Conservation (phyloP, 2,329 filamentous ascomycete species). For the Calonectria pseudoreteaudii region DNA sequence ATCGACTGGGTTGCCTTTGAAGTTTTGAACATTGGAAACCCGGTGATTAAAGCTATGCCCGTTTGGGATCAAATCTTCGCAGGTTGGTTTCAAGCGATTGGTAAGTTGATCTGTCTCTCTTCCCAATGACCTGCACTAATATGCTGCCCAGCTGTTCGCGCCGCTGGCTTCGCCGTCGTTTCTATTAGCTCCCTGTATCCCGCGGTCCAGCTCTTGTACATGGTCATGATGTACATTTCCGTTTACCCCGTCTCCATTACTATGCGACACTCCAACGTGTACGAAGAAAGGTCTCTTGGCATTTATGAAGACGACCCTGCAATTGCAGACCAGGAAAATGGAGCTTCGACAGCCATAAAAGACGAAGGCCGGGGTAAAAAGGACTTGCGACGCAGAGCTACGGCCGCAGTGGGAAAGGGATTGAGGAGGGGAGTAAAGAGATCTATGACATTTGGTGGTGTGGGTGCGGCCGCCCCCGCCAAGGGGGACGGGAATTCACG, state of each 20-base stretch:
- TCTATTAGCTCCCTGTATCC: slow-evolving; percentile 67
- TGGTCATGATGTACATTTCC: slow-evolving; percentile 76
- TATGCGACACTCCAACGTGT: slow-evolving; percentile 77
- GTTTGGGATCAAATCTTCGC: slow-evolving; percentile 68
- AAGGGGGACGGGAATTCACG: slow-evolving; percentile 50
- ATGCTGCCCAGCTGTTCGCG: slow-evolving; percentile 64
- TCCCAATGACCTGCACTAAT: slow-evolving; percentile 15
- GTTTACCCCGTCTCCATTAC: slow-evolving; percentile 73
- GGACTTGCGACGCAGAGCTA: slow-evolving; percentile 36
- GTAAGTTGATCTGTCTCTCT: slow-evolving; percentile 47
- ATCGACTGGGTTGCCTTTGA: slow-evolving; percentile 76
- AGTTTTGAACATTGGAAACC: slow-evolving; percentile 73
- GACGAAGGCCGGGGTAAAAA: slow-evolving; percentile 42
- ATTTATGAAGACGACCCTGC: slow-evolving; percentile 59
- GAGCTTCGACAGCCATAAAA: slow-evolving; percentile 35
- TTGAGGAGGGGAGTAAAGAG: slow-evolving; percentile 52
- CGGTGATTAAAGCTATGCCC: slow-evolving; percentile 63
- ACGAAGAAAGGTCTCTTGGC: slow-evolving; percentile 76
- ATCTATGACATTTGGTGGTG: slow-evolving; percentile 57
- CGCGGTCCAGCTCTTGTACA: slow-evolving; percentile 69
- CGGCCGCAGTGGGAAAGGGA: slow-evolving; percentile 31
- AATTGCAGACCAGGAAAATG: slow-evolving; percentile 38
- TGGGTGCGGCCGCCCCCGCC: slow-evolving; percentile 52
- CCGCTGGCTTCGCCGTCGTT: slow-evolving; percentile 75
- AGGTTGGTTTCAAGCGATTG: slow-evolving; percentile 73